Evolutionary conservation across 2,329 filamentous ascomycete species (phyloP), one percentile per base, ranked within the genome.

Genomic region (Byssothecium circinans): DNA sequence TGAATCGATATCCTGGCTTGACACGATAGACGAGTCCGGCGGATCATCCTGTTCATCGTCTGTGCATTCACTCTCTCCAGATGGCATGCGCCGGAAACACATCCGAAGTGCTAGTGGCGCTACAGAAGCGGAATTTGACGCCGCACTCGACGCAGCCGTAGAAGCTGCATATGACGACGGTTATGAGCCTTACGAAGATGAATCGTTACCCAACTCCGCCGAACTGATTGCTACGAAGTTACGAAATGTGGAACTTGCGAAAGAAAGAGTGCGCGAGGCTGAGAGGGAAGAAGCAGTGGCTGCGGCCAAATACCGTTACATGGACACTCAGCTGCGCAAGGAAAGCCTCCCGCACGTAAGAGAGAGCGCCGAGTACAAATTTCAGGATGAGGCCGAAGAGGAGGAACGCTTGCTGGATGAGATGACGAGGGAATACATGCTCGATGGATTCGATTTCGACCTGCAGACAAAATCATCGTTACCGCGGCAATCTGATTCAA

Each of bases 161-260:
- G 94, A 97, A 70, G 92, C 92, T 41, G 94, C 92, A 4, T 99
- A 97, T 68, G 88, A 96, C 67, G 91, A 96, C 53, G 89, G 89
- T 0, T 88, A 90, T 54, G 91, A 96, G 64, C 88, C 88, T 3
- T 83, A 81, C 68, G 78, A 79, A 15, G 71, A 75, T 19, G 71
- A 77, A 22, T 18, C 75, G 81, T 8, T 77, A 75, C 48, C 60
- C 50, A 54, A 61, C 19, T 54, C 65, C 20, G 56, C 61, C 12
- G 66, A 71, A 48, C 53, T 64, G 60, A 53, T 64, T 57, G 51
- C 74, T 64, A 53, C 62, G 43, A 57, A 65, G 50, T 30, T 73
- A 58, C 78, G 81, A 33, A 86, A 83, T 58, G 84, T 91, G 4
- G 87, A 92, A 68, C 64, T 88, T 36, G 88, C 89, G 2, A 88